Evolutionary conservation across 1,139 yeast genomes (phyloP).

Genomic region (Saccharomyces pastorianus): DNA sequence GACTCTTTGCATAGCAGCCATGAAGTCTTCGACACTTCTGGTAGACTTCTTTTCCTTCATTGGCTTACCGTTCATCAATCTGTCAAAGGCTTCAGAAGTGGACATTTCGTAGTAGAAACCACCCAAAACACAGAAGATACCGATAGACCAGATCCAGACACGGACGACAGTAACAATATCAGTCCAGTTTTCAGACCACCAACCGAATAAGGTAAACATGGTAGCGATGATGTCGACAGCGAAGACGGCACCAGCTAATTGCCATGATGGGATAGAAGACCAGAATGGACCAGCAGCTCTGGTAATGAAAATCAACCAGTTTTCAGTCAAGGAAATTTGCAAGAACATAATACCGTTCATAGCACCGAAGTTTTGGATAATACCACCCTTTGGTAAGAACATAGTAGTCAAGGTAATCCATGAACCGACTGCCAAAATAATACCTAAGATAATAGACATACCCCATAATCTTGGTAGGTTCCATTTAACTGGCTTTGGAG

Average conservation of each 20-base stretch:
- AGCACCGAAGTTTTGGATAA: slow-evolving; percentile 86
- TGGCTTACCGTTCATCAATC: slow-evolving; percentile 84
- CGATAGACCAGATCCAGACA: slow-evolving; percentile 90
- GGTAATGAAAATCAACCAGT: slow-evolving; percentile 90
- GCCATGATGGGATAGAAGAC: slow-evolving; percentile 87
- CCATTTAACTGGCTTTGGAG: slow-evolving; percentile 96
- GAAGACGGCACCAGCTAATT: slow-evolving; percentile 82
- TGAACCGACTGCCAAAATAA: slow-evolving; percentile 73
- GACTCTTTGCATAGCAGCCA: slow-evolving; percentile 94
- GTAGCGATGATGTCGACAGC: slow-evolving; percentile 81
- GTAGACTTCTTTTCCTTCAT: slow-evolving; percentile 51
- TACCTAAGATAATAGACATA: slow-evolving; percentile 77
- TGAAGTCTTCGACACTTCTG: slow-evolving; percentile 87
- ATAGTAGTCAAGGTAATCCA: slow-evolving; percentile 87
- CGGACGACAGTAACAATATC: slow-evolving; percentile 88
- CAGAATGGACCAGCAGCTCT: slow-evolving; percentile 94
- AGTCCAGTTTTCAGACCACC: slow-evolving; percentile 97
- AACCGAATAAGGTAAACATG: slow-evolving; percentile 83
- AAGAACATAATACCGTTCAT: slow-evolving; percentile 83
- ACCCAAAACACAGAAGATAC: slow-evolving; percentile 91
- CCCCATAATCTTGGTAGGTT: slow-evolving; percentile 95
- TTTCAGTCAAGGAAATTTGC: slow-evolving; percentile 84
- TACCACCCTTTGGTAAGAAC: slow-evolving; percentile 80
- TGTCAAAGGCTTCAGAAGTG: slow-evolving; percentile 76
- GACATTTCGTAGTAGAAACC: slow-evolving; percentile 92